Base-by-base conservation (phyloP, 2,329 filamentous ascomycete genomes). In the Neocucurbitaria cava region DNA sequence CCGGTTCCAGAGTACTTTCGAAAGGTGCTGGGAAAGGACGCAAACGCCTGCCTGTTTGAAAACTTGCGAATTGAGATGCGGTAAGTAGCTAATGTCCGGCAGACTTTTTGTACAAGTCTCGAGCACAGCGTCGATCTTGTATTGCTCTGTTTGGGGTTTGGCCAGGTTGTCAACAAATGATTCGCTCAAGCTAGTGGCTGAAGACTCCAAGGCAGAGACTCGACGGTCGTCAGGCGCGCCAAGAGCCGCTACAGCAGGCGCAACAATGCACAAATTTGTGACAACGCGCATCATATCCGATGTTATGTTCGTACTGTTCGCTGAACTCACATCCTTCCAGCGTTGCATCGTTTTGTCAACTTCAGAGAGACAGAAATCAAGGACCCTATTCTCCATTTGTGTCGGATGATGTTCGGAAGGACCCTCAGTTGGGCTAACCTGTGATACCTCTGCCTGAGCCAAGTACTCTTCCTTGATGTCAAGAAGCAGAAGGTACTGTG, bases 281-380 rank as follows among this genome's bases (percentile, higher is more conserved):
- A 83, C 51, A 26, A 82, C 76, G 33, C 81, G 80, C 57, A 84
- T 66, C 65, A 82, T 78, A 51, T 85, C 81, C 6, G 75, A 64
- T 21, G 78, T 82, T 15, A 85, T 73, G 61, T 76, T 76, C 46
- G 78, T 75, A n/a, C 75, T 70, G 39, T 75, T 79, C 17, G 81
- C 75, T 33, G 74, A 63, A 24, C 63, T 70, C 52, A 78, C 71
- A 20, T 76, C 72, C 44, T 71, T 71, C 80, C 81, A 83, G 10
- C 71, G 68, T 52, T 79, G 76, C 31, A 69, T 63, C 35, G 82
- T 77, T 21, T 70, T 71, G 31, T 82, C 80, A 8, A 79, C 65
- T 65, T 82, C 82, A 13, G 73, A 63, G 36, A 77, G 66, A 44
- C 82, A 74, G 33, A 80, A 75, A 30, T 84, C 81, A 10, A 83